Evolutionary conservation across 768 basidiomycete genomes (phyloP), one percentile per base, ranked within the genome.

Genomic region (Psilocybe sp.): DNA sequence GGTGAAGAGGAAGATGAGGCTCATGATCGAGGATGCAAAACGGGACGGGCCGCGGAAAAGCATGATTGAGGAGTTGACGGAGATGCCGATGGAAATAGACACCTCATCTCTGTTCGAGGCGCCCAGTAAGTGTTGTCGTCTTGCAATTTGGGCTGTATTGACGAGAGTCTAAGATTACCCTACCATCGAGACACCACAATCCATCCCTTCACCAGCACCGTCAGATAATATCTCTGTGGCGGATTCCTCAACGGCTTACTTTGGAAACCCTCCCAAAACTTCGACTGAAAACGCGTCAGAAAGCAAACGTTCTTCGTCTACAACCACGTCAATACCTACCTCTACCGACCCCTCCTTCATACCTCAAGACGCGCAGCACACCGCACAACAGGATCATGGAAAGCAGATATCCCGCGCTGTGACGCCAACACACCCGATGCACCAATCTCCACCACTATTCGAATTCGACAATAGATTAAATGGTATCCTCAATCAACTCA

Each of bases 21-120:
- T 92, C 33, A 76, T 92, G 81, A 92, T 92, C 47, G 85, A 81
- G 40, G 82, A 69, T 54, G 69, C 73, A 31, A 72, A 75, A 59
- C 58, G 65, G 45, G 72, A 74, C 62, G 68, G 64, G 39, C 58
- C 64, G 46, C 56, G 56, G 38, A 64, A 69, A 51, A 56, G 70
- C 44, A 62, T 66, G 47, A 53, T 64, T n/a, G 61, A 65, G 45
- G 60, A 53, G 61, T 52, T 52, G 36, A 60, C 50, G 14, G 57
- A 56, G 44, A 57, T 55, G 41, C 51, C 46, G 15, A 50, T 58
- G 48, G 59, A 61, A 18, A 47, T 48, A 23, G 56, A 55, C 16
- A 49, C 46, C 12, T 44, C 48, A 23, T 39, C 45, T 36, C 45
- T 46, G 40, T 52, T 43, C 36, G 54, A 52, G 53, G 53, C 57